Base-by-base conservation (phyloP, 306 rosid species). In the Ammopiptanthus mongolicus region DNA sequence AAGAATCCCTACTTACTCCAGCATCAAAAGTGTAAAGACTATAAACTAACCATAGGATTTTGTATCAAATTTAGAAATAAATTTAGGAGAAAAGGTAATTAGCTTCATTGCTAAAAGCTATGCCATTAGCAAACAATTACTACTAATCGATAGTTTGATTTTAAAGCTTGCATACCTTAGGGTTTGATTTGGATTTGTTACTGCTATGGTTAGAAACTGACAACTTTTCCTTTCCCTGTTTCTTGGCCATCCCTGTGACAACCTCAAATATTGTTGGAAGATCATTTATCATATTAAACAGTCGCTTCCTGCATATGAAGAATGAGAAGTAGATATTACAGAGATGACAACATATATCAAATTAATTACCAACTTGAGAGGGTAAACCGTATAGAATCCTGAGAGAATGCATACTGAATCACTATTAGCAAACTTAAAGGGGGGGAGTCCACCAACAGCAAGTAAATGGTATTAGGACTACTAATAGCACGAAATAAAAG, bases 201-300 rank as follows among this genome's bases (percentile, higher is more conserved):
- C 87, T 87, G 83, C 90, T 86, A 56, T 87, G 91, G 78, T 87
- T 88, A 75, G 92, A 85, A 78, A 82, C 84, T 73, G 96, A 85
- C 57, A 90, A 82, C 85, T 81, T 90, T 53, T 85, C 96, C 91
- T 88, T 92, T 51, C 69, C 88, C 78, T 85, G 92, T 78, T 88
- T 90, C 91, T 90, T 88, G 65, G 82, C 84, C 63, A 77, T 51
- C 73, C 92, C 96, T 15, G 93, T 81, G 34, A 90, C 91, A 71
- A 90, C 85, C 84, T 92, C 96, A 36, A 86, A 90, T 84, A 90
- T 84, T 61, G 97, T 92, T 57, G 97, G 96, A 80, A 92, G 97
- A 73, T 92, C 92, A 69, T 87, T 92, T 77, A 92, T 88, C 96
- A 90, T 85, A 71, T 80, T 80, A 71, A 92, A 92, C 59, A 92